Base-by-base conservation (phyloP, 176 grass and related monocot genomes). In the Aegilops longissima region DNA sequence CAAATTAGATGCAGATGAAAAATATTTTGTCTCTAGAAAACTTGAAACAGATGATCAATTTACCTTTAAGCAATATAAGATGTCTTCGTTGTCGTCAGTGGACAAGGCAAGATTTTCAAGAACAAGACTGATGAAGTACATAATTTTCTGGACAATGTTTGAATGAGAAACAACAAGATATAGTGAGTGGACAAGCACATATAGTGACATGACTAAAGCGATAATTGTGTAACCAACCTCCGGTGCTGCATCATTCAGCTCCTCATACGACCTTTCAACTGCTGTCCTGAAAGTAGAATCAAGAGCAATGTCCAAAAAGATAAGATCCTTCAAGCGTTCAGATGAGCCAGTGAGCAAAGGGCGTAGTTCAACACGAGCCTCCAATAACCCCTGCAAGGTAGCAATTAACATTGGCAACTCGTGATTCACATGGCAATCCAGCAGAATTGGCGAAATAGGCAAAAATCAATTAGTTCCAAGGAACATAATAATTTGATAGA, bases 41-140 rank as follows among this genome's bases (percentile, higher is more conserved):
- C 68, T 89, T 54, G 40, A 61, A 68, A 81, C 62, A 70, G 29
- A 24, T 61, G 7, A 79, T 38, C 18, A 78, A 17, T 80, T 63
- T 89, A 99, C 97, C 94, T 96, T 99, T 86, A 99, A 83, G 80
- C 92, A 96, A 85, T 94, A 96, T 66, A 99, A 85, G 54, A 99
- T 86, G 83, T 96, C 94, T 77, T 99, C 97, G 62, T 99, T 99
- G 88, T 99, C 87, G 6, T 99, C 94, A 56, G 81, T 93, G 25
- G 94, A 96, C 51, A 96, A 83, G 34, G 97, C 97, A 86, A 99
- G 92, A 92, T 99, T 99, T 91, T 99, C 97, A 87, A 99, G 94
- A 79, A 96, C 92, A 76, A 96, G 89, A 80, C 80, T 91, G 65
- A 96, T 96, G 85, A 99, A 90, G 83, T 99, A 93, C 90, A 99